Conservation (phyloP, 352 stramenopile species). For the Phytophthora parvispora region DNA sequence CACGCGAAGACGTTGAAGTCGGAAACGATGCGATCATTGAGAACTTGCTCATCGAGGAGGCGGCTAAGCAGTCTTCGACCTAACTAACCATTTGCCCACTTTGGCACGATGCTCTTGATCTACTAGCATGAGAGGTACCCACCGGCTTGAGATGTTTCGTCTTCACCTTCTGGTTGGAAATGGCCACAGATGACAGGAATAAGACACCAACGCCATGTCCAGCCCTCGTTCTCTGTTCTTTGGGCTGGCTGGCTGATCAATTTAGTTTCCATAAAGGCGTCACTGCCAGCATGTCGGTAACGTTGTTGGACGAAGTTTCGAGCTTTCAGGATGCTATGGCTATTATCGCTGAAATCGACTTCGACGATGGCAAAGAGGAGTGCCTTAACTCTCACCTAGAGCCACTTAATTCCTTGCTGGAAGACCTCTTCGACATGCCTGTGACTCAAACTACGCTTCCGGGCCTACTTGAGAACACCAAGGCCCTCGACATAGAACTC, state of each 20-base stretch:
- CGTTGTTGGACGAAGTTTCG: neutral
- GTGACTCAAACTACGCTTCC: too few species aligned
- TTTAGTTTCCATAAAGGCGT: neutral
- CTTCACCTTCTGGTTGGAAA: neutral
- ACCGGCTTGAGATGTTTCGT: too few species aligned
- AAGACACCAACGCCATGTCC: neutral
- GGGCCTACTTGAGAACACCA: too few species aligned
- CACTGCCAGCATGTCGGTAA: neutral
- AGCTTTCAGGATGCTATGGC: neutral
- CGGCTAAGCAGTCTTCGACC: constrained; percentile 4
- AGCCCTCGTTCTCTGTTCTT: neutral
- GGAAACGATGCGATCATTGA: constrained; percentile 35
- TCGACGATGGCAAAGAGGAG: neutral
- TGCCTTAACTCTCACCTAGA: neutral
- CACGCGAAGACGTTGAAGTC: constrained; percentile 28
- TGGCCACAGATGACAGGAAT: neutral
- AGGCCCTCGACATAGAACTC: too few species aligned
- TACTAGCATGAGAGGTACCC: too few species aligned
- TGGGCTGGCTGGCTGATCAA: neutral
- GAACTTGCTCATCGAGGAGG: constrained; percentile 29
- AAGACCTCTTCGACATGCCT: too few species aligned
- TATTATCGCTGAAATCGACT: neutral
- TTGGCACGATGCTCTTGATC: too few species aligned
- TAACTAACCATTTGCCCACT: too few species aligned
- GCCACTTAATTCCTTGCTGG: neutral